Percentiles rank a stretch among this genome's conserved stretches.
These are phyloP conservation scores for thale cress (Arabidopsis thaliana) DNA, from an alignment of 345 rosid genomes.

Conservation along the genomic window TAIR10.1 NC_003075.7:18492001-18492500, in stretches of 20 bases:
- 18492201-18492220: slow-evolving; percentile 90
- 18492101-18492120: slow-evolving; percentile 99
- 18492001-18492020: slow-evolving; percentile 99
- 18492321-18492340: slow-evolving; percentile 89
- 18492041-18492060: slow-evolving; percentile 95
- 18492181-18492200: slow-evolving; percentile 81
- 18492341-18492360: slow-evolving; percentile 92
- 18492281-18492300: slow-evolving; percentile 25
- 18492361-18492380: slow-evolving; percentile 97
- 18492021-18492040: slow-evolving; percentile 96
- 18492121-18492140: slow-evolving; percentile 98
- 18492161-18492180: slow-evolving; percentile 67
- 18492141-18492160: slow-evolving; percentile 94
- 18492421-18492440: slow-evolving; percentile 99
- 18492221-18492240: slow-evolving; percentile 33
- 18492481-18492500: slow-evolving; percentile 94
- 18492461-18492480: slow-evolving; percentile 99
- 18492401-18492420: slow-evolving; percentile 98
- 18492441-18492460: slow-evolving; percentile 99
- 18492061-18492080: slow-evolving; percentile 99
- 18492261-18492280: slow-evolving; percentile 11
- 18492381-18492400: slow-evolving; percentile 98
- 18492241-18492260: slow-evolving; percentile 22
- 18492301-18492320: slow-evolving; percentile 93
- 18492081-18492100: slow-evolving; percentile 97